Percentiles rank a stretch among this genome's conserved stretches.
phyloP scores from a whole-genome alignment of 2,329 filamentous ascomycete genomes.

The Pyricularia grisea region DNA sequence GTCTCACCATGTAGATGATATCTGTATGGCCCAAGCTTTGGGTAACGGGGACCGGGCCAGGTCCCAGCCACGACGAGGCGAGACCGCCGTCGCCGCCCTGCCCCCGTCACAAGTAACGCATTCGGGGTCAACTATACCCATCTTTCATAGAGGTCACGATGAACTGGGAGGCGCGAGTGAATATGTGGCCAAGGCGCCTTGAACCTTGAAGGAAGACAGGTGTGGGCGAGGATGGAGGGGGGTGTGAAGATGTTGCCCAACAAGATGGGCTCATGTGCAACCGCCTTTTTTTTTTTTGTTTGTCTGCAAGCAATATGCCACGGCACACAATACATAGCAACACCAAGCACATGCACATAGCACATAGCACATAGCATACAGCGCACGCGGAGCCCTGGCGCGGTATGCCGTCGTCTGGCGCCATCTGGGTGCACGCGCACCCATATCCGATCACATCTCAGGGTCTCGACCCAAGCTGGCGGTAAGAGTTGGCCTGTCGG shows the following conservation, averaged over 20 bases:
- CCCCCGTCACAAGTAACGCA: neutral
- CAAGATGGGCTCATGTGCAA: neutral
- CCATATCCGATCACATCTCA: neutral
- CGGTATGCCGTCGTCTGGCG: neutral
- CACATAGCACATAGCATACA: neutral
- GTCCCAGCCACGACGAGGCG: neutral
- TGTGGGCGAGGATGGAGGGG: neutral
- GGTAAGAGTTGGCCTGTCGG: neutral
- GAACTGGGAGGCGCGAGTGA: neutral
- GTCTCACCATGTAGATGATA: neutral
- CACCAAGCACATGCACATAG: neutral
- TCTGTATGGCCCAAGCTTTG: neutral
- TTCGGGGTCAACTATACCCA: neutral
- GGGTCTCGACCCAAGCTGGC: neutral
- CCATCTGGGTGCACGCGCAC: neutral
- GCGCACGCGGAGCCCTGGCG: neutral
- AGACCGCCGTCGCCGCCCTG: neutral
- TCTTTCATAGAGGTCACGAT: neutral
- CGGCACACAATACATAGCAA: neutral
- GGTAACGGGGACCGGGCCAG: neutral
- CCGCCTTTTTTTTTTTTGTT: neutral
- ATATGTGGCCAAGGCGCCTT: neutral
- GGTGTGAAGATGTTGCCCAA: neutral
- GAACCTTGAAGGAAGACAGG: neutral
- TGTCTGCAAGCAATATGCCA: neutral